Conservation (phyloP, 306 rosid species). For the Adenanthera pavonina region DNA sequence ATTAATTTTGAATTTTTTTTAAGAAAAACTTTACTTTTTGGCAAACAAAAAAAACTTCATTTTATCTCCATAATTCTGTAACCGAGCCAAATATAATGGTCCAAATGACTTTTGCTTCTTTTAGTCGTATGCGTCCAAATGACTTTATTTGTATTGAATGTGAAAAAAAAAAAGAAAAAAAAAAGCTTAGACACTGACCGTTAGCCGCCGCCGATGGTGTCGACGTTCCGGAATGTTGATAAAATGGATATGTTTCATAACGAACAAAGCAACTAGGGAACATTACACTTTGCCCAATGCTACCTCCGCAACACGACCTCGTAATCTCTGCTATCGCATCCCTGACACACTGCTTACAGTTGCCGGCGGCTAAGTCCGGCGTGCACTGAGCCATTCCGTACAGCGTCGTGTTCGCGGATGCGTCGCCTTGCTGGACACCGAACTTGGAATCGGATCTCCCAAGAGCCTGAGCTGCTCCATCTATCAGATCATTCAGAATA, state of each 20-base stretch:
- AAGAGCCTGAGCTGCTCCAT: slow-evolving; percentile 42
- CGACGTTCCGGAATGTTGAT: slow-evolving; percentile 43
- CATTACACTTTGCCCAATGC: slow-evolving; percentile 42
- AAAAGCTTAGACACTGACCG: slow-evolving; percentile 11
- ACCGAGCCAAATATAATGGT: too few species aligned
- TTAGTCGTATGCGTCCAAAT: neutral
- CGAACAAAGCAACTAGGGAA: slow-evolving; percentile 53
- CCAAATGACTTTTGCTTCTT: neutral
- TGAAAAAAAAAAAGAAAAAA: neutral
- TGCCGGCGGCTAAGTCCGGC: slow-evolving; percentile 41
- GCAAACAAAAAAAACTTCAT: too few species aligned
- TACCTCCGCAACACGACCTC: slow-evolving; percentile 48
- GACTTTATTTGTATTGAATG: neutral
- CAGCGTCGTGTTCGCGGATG: slow-evolving; percentile 18
- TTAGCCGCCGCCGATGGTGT: neutral
- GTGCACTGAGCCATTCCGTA: slow-evolving; percentile 60
- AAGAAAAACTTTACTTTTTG: too few species aligned
- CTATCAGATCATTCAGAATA: slow-evolving; percentile 26
- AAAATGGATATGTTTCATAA: slow-evolving; percentile 52
- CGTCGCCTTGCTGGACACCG: slow-evolving; percentile 45
- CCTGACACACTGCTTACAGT: slow-evolving; percentile 42
- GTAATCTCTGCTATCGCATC: slow-evolving; percentile 44
- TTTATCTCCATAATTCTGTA: too few species aligned
- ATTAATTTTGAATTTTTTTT: too few species aligned
- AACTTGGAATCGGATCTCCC: neutral